These are phyloP conservation scores for Melaleuca quinquenervia DNA, from an alignment of 345 rosid species.

Conservation along the genomic window DNA sequence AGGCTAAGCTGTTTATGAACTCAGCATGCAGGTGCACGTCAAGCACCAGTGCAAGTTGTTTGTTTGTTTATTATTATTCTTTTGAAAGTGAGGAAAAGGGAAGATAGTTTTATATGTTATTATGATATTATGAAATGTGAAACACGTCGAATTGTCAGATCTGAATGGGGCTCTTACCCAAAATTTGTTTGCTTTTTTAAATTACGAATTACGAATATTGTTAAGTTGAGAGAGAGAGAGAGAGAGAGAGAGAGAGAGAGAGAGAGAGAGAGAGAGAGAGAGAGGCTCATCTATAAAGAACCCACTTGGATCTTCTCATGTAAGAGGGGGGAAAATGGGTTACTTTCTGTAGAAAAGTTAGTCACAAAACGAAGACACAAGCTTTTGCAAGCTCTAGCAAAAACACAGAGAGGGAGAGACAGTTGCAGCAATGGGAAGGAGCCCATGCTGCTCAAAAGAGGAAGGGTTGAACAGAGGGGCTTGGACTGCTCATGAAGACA, in stretches of 20 bases:
- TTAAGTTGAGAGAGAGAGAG: not conserved
- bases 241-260: not conserved
- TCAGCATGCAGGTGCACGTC: not conserved
- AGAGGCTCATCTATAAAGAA: not conserved
- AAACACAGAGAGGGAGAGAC: not conserved
- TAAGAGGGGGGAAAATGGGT: not conserved
- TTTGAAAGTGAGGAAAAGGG: not conserved
- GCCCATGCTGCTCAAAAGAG: constrained; percentile 10
- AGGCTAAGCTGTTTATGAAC: not conserved
- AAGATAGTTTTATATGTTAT: not conserved
- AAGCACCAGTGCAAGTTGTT: not conserved
- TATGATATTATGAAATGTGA: not conserved
- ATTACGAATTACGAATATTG: not conserved
- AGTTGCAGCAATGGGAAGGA: constrained; percentile 9
- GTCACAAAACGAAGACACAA: not conserved
- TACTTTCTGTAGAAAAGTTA: not conserved
- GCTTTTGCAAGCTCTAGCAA: not conserved
- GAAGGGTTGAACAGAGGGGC: constrained; percentile 17
- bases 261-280: not conserved
- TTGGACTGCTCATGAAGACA: constrained; percentile 23
- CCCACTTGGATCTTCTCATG: not conserved
- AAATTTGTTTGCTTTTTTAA: not conserved
- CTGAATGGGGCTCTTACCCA: not conserved
- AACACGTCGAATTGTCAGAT: not conserved
- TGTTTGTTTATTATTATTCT: not conserved